phyloP scores from a whole-genome alignment of 768 basidiomycete genomes.

The Lactarius hatsudake region DNA sequence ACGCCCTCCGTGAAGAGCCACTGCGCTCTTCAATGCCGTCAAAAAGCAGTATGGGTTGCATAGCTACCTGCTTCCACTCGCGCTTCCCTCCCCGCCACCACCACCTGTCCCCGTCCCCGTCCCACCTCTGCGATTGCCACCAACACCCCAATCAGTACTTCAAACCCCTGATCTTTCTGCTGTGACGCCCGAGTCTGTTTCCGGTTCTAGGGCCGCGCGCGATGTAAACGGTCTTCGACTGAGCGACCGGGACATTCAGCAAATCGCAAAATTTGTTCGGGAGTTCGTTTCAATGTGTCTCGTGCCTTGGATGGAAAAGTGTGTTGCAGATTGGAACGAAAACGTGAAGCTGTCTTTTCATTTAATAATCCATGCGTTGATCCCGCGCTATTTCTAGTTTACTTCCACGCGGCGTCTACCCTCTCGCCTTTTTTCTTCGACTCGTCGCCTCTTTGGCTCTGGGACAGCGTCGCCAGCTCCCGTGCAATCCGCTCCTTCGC shows the following conservation, averaged over 20 bases:
- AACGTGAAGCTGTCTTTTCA: slow-evolving; percentile 41
- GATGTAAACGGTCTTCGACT: slow-evolving; percentile 44
- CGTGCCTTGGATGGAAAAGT: slow-evolving; percentile 96
- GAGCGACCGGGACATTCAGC: slow-evolving; percentile 69
- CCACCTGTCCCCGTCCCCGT: slow-evolving; percentile 66
- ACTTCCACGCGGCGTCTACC: slow-evolving; percentile 76
- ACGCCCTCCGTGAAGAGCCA: slow-evolving; percentile 48
- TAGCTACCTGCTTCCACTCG: slow-evolving; percentile 64
- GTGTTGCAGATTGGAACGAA: slow-evolving; percentile 93
- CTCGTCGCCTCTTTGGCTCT: slow-evolving; percentile 77
- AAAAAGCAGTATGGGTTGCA: slow-evolving; percentile 86
- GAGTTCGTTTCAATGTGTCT: slow-evolving; percentile 89
- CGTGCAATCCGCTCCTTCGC: slow-evolving; percentile 40
- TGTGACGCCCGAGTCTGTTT: neutral
- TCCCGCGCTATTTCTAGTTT: slow-evolving; percentile 42
- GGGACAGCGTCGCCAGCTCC: slow-evolving; percentile 39
- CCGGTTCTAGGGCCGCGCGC: slow-evolving; percentile 34
- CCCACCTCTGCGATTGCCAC: slow-evolving; percentile 64
- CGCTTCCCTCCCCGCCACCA: slow-evolving; percentile 60
- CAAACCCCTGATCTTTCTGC: slow-evolving; percentile 27
- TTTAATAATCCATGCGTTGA: neutral
- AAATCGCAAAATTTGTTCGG: slow-evolving; percentile 72
- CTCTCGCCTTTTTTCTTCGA: slow-evolving; percentile 82
- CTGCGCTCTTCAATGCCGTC: slow-evolving; percentile 78
- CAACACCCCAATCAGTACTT: slow-evolving; percentile 36